Evolutionary conservation across 2,329 filamentous ascomycete genomes (phyloP).

Genomic region (Colletotrichum tamarilloi): DNA sequence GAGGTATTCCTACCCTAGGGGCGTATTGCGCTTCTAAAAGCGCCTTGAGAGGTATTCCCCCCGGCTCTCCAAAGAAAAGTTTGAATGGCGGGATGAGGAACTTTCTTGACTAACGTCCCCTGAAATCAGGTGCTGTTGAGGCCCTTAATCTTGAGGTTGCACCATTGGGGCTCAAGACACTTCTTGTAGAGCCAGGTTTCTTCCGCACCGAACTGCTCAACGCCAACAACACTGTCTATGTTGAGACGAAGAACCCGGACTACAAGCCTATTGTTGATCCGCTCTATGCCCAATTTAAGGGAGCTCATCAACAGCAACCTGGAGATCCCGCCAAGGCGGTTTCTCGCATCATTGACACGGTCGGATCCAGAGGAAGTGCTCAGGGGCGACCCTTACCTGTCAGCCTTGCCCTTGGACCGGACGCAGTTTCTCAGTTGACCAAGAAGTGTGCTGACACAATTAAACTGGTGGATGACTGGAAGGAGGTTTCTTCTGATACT

Average conservation of each 20-base stretch:
- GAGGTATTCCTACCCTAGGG: constrained; percentile 43
- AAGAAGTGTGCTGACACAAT: neutral
- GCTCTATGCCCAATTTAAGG: neutral
- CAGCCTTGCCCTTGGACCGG: neutral
- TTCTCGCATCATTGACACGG: constrained; percentile 64
- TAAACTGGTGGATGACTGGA: neutral
- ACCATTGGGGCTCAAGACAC: constrained; percentile 46
- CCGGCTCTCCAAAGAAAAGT: neutral
- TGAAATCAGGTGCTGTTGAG: constrained; percentile 41
- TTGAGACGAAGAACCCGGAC: constrained; percentile 38
- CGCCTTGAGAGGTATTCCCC: constrained; percentile 43
- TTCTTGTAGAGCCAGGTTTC: constrained; percentile 58
- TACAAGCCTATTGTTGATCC: constrained; percentile 37
- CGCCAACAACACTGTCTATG: constrained; percentile 44
- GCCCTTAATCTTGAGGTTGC: constrained; percentile 45
- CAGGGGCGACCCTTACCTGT: neutral
- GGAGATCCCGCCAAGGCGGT: constrained; percentile 63
- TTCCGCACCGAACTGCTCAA: constrained; percentile 54
- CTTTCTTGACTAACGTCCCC: neutral
- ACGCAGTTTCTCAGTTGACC: neutral
- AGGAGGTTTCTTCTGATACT: neutral
- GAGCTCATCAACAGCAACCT: constrained; percentile 42
- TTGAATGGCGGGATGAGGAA: no score
- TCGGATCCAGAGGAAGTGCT: constrained; percentile 41
- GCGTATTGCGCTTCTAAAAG: constrained; percentile 47